Evolutionary conservation across 768 basidiomycete genomes (phyloP), one percentile per base, ranked within the genome.

Genomic region (Boletus patriciae): DNA sequence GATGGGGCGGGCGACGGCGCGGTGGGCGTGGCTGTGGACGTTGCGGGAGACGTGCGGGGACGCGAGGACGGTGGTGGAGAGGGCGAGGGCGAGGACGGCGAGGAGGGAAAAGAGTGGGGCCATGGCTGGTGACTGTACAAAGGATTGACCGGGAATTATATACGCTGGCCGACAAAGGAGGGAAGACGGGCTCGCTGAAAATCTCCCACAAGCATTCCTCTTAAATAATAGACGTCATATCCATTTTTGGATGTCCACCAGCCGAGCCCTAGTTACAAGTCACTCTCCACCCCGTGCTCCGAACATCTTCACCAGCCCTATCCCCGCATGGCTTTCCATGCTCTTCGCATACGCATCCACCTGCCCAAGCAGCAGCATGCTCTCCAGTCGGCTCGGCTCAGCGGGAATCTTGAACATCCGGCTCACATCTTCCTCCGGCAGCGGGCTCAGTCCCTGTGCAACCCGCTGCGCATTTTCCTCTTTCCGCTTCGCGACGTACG

Each of bases 351-450:
- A 86, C 9, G 83, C 90, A 72, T 96, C 94, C 59, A 95, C 83
- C 76, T 92, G 91, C 13, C 93, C 94, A 40, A 94, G 76, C 55
- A 94, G 64, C 70, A 95, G 71, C 84, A 93, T 78, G 71, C 91
- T 88, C 65, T 96, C 94, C 61, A 97, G 73, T 57, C 94, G 83
- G 70, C 85, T 93, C 23, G 94, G 94, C 67, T 96, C 94, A 21
- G 84, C 76, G 8, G 93, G 90, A 37, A 94, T 90, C 76, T 89
- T 93, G 79, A 93, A 94, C 68, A 94, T 67, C 59, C 93, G 80
- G 66, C 83, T 79, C 34, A 92, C 83, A 65, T 93, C 89, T 69
- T 96, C 90, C 71, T 93, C 89, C 2, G 94, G 94, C 29, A 95
- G 77, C 60, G 94, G 92, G 25, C 83, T 83, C 49, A 95, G 76